phyloP scores from a whole-genome alignment of 768 basidiomycete species.

The Tylopilus balloui region DNA sequence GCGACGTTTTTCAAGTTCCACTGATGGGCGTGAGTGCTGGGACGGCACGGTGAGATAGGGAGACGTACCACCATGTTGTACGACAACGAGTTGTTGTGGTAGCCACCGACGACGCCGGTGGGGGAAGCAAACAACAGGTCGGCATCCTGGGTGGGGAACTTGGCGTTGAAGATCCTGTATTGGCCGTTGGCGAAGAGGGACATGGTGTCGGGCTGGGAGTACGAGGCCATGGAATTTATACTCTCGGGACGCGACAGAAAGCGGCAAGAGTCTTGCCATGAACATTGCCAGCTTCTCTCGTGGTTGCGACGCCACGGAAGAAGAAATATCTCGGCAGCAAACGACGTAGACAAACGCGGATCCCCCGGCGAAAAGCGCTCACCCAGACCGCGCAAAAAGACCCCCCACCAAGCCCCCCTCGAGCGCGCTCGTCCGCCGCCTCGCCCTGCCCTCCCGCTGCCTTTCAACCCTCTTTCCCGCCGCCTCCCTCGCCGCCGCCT shows the following conservation, averaged over 20 bases:
- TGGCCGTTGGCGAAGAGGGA: background rate
- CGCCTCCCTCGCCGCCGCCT: constrained; percentile 5
- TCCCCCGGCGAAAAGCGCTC: background rate
- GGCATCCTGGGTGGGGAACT: background rate
- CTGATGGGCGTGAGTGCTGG: background rate
- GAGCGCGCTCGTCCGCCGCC: background rate
- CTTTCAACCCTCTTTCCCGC: constrained; percentile 8
- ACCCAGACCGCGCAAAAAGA: constrained; percentile 13
- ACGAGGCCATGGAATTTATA: background rate
- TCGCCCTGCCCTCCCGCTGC: constrained; percentile 3
- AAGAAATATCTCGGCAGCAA: no score
- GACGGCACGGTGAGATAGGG: no score
- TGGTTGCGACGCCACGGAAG: no score
- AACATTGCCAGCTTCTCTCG: no score
- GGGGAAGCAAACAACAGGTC: background rate
- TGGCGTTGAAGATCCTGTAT: constrained; percentile 1
- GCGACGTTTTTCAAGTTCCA: constrained; percentile 1
- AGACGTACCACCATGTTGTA: constrained; percentile 2
- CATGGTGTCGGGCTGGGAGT: background rate
- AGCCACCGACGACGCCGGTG: background rate
- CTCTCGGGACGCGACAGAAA: no score
- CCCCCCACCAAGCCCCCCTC: constrained; percentile 16
- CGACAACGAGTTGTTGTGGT: background rate
- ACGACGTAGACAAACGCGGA: background rate
- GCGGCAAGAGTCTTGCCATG: no score